Evolutionary conservation across 371 early-diverging fungal species (phyloP), one percentile per base, ranked within the genome.

Genomic region (Mucor lusitanicus): DNA sequence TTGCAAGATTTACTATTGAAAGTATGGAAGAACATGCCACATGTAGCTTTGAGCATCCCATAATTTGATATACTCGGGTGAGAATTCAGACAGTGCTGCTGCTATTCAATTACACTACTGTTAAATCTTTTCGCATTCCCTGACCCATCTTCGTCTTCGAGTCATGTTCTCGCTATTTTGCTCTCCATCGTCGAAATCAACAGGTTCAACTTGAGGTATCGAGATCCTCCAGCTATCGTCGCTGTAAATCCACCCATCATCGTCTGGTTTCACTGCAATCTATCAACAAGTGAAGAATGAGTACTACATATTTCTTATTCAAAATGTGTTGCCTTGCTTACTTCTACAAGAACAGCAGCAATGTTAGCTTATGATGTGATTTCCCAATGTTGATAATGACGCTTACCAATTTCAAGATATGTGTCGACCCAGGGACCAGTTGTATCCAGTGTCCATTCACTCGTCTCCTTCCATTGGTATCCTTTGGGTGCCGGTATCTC

Each of bases 231-330:
- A 66, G 19, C 65, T 33, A 33, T 72, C 55, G 50, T 77, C 75
- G 11, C 62, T 67, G 35, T 77, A 77, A 13, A 75, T 57, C 78
- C 78, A 77, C 12, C 78, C 78, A 25, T 67, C 68, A 13, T 75
- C 70, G 54, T 72, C 75, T 8, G 75, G 68, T 23, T 40, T 59
- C 8, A 72, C 67, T 37, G 40, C 23, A 39, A 59, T 35, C 28
- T 65, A 3, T 48, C 5, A 64, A 64, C 7, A 60, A 30, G 6
- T 30, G 6, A 27, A 39, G 27, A 11, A 1, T 32, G 40, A 44
- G 17, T 28, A 35, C 17, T 17, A n/a, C 58, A 59, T 9, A 15
- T 9, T 28, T 4, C 42, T 3, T 37, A 5, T 40, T 40, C 21
- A n/a, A 27, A 15, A 59, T 8, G 3, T 40, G n/a, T n/a, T n/a